Evolutionary conservation across 495 filamentous ascomycete species (phyloP), one percentile per base, ranked within the genome.

Genomic region (Aspergillus funiculosus): DNA sequence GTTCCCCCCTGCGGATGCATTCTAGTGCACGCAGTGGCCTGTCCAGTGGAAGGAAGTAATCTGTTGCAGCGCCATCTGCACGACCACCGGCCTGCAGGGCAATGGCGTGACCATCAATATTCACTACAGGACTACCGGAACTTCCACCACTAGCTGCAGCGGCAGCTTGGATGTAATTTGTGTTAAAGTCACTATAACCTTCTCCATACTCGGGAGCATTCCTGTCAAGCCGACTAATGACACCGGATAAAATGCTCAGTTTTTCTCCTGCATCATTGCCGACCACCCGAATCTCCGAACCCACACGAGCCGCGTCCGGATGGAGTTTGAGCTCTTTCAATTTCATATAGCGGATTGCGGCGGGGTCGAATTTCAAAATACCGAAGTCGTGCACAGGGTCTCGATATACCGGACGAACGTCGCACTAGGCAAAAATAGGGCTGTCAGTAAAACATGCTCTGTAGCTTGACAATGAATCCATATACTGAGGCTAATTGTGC

Each of bases 191-290:
- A 64, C 90, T 90, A 64, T 99, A 99, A 1, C 92, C 92, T 50
- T 97, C 92, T 26, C 92, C 91, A 54, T 99, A 99, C 55, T 99
- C 92, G 5, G 92, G 92, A 4, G 92, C 92, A 64, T 99, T 99
- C 40, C 92, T 78, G 56, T 99, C 92, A 46, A 97, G 70, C 46
- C 92, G 79, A 72, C 88, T 94, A 59, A 99, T 99, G 20, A 99
- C 90, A 50, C 92, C 92, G 9, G 94, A 97, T 26, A 97, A 73
- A 57, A 99, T 99, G 68, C 89, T 95, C 43, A 99, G 81, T 73
- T 99, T 99, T 61, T 99, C 92, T 37, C 92, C 92, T 29, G 92
- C 92, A 71, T 99, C 92, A 61, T 99, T 99, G 68, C 92, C 92
- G 11, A 99, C 92, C 3, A 99, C 94, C 50, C 94, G 73, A 51